phyloP scores from a whole-genome alignment of 441 rosid species.

The Flueggea neowawraea region DNA sequence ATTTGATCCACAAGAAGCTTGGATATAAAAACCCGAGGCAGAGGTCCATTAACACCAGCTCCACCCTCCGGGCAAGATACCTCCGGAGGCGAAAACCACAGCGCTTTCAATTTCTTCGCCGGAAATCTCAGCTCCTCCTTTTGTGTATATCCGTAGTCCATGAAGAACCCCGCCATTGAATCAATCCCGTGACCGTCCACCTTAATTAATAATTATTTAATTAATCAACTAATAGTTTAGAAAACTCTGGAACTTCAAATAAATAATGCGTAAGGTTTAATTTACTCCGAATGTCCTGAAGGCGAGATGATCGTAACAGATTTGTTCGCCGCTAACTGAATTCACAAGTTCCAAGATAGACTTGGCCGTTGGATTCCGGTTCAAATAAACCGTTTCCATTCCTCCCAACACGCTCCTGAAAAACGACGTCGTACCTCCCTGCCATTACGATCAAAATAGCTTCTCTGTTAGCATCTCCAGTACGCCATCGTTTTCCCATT shows the following conservation, averaged over 20 bases:
- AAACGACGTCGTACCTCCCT: constrained; percentile 57
- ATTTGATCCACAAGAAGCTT: constrained; percentile 85
- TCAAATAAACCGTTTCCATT: constrained; percentile 72
- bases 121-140: constrained; percentile 84
- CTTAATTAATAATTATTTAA: neutral
- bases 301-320: constrained; percentile 91
- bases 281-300: constrained; percentile 92
- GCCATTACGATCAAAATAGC: neutral
- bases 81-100: constrained; percentile 93
- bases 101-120: constrained; percentile 82
- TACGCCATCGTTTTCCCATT: no score
- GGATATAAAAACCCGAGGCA: constrained; percentile 86
- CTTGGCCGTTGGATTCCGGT: constrained; percentile 79
- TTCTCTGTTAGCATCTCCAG: neutral
- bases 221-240: neutral
- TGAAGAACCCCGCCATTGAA: constrained; percentile 72
- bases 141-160: constrained; percentile 77
- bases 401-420: constrained; percentile 61
- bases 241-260: neutral
- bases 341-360: constrained; percentile 64
- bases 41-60: constrained; percentile 63
- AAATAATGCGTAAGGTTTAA: neutral
- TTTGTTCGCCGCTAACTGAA: constrained; percentile 43
- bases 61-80: constrained; percentile 35
- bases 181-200: constrained; percentile 76